Base-by-base conservation (phyloP, 129 eudicot genomes). In the Rutidosis leptorrhynchoides region DNA sequence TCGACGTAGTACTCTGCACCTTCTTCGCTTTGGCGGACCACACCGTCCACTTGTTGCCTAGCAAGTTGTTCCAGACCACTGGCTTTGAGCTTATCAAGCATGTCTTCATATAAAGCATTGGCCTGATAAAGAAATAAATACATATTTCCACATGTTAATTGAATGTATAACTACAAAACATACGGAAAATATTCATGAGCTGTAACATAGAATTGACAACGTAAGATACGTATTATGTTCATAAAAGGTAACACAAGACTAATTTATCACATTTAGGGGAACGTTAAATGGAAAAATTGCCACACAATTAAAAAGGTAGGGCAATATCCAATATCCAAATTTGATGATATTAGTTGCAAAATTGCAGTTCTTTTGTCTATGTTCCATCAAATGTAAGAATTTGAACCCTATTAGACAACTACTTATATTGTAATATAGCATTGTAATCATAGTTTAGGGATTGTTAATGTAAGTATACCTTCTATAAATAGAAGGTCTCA, bases 11-110 rank as follows among this genome's bases (percentile, higher is more conserved):
- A 85, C 67, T 88, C 95, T 0, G 96, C 90, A 63, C 96, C 96
- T 64, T 88, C 98, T 81, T 92, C 98, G 62, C 90, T 70, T 61
- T 72, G 98, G 60, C 98, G 95, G 62, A 92, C 95, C 54, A 92
- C 84, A 40, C 98, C 98, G 58, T 92, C 98, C 48, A 92, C 95
- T 80, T 92, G 96, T 68, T 82, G 84, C 56, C 83, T 80, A 19
- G 98, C 96, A 24, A 88, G 89, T 78, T 80, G 85, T 59, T 83
- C 82, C 40, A 92, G 83, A 59, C 87, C 80, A 67, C 78, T 86
- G 67, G 87, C 89, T 75, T 85, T 92, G 20, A 85, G 64, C 64
- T 80, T 80, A 58, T 73, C 83, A 37, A 83, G 77, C 92, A 93
- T 88, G 73, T 88, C 98, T 73, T 84, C 92, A 37, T 85, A 88